Evolutionary conservation across 345 rosid species (phyloP).

Genomic region (Bruguiera gymnorhiza): DNA sequence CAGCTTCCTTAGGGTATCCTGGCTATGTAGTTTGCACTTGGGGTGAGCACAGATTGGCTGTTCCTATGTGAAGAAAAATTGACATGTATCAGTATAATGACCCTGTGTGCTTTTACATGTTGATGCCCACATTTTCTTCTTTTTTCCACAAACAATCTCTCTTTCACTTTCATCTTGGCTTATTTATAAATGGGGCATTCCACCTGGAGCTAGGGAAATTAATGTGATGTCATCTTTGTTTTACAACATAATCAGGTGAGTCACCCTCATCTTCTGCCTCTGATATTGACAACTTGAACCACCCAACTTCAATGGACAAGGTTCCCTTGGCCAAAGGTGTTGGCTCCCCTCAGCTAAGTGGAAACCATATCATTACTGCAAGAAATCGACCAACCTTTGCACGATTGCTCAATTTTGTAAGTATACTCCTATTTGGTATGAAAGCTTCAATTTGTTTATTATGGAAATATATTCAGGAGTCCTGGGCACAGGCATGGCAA

Average conservation of each 20-base stretch:
- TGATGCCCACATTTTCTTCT: not conserved
- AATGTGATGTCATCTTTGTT: conserved; percentile 4
- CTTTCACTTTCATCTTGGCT: not conserved
- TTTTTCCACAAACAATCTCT: not conserved
- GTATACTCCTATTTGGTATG: conserved; percentile 27
- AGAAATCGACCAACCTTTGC: conserved; percentile 52
- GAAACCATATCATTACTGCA: conserved; percentile 62
- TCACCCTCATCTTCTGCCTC: conserved; percentile 99
- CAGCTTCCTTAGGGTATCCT: not conserved
- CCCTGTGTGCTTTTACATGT: not conserved
- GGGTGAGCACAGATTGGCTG: too few relatives aligned
- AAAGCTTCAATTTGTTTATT: not conserved
- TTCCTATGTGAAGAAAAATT: not conserved
- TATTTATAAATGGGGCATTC: not conserved
- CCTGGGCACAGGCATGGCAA: not conserved
- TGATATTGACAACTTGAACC: conserved; percentile 85
- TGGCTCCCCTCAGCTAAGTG: conserved; percentile 73
- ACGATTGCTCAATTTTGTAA: conserved; percentile 79
- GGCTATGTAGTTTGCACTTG: not conserved
- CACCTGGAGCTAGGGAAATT: conserved; percentile 1
- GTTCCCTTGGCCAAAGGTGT: conserved; percentile 58
- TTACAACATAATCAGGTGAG: conserved; percentile 53
- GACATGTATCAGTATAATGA: not conserved
- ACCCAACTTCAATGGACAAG: conserved; percentile 62
- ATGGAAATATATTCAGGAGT: not conserved